Base-by-base conservation (phyloP, 495 filamentous ascomycete genomes). In the Melanomma pulvis-pyrius region DNA sequence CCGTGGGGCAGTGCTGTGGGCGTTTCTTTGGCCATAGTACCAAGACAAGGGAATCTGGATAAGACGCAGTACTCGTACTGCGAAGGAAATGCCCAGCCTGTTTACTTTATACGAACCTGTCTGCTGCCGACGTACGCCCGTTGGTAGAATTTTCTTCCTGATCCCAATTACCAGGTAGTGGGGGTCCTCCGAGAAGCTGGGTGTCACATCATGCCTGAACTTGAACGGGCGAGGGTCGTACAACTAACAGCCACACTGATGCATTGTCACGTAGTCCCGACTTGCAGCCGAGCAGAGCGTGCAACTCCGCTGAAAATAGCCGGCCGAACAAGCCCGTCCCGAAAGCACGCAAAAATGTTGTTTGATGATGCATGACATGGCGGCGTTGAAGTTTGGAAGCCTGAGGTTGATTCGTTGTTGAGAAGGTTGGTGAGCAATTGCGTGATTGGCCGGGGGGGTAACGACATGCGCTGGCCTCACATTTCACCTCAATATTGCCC, bases 401-500 rank as follows among this genome's bases (percentile, higher is more conserved):
- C 21, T 49, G 25, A 24, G 51, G 49, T 24, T 67, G 57, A 61
- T 67, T 61, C 50, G 56, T 49, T 24, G 50, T 32, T 1, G 9
- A 13, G 50, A 24, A 29, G 48, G 22, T 51, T 56, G 36, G 28
- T 48, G 39, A 41, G 36, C 8, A 29, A 71, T 71, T 63, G 69
- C 69, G 69, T 71, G 59, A 71, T 71, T 67, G 63, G 63, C 63
- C 64, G 55, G 69, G 63, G 52, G n/a, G 6, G 22, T 54, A 26
- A 60, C 69, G 50, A 63, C 64, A 61, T 56, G 24, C 15, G 9
- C n/a, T 36, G 21, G 29, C 24, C 36, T 22, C 47, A 53, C 24
- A 26, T 12, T 9, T 44, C 24, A 44, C 54, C 48, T 17, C 49
- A 25, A 41, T 2, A 39, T 21, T 9, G 32, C 44, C 22, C 11